Percentiles rank a stretch among this genome's conserved stretches.
Evolutionary conservation across 148 eudicot species (phyloP).

Genomic region (Rhododendron molle): DNA sequence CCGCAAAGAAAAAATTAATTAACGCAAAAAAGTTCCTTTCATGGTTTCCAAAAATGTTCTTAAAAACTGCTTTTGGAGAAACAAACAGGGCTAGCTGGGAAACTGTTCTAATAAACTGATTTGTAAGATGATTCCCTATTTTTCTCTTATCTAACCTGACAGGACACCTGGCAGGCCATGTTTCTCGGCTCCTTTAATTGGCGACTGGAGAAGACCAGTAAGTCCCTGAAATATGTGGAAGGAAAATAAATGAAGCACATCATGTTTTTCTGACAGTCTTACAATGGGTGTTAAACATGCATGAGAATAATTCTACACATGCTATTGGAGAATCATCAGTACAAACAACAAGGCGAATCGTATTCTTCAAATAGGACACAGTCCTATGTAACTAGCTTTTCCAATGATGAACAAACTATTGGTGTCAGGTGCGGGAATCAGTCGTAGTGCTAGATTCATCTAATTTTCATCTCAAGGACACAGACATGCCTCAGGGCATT

Average conservation of each 20-base stretch:
- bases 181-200: conserved; percentile 91
- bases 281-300: neutral
- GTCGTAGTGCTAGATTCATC: neutral
- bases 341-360: neutral
- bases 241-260: neutral
- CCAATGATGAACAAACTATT: neutral
- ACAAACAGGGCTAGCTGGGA: neutral
- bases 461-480: neutral
- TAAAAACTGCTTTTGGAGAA: neutral
- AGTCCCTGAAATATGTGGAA: conserved; percentile 55
- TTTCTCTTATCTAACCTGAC: conserved; percentile 50
- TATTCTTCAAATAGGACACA: neutral
- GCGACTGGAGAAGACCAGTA: conserved; percentile 94
- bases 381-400: neutral
- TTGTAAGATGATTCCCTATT: neutral
- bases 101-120: neutral
- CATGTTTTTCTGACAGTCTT: neutral
- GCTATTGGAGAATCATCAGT: neutral
- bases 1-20: neutral
- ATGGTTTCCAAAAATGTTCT: neutral
- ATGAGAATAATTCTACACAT: neutral
- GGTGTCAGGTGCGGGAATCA: neutral
- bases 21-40: neutral
- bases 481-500: neutral
- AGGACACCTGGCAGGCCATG: conserved; percentile 91